A percentile compares a stretch with the other conserved stretches of the same genome.
Conservation (phyloP, 2,329 filamentous ascomycete genomes). For the Colletotrichum lindemuthianum region DNA sequence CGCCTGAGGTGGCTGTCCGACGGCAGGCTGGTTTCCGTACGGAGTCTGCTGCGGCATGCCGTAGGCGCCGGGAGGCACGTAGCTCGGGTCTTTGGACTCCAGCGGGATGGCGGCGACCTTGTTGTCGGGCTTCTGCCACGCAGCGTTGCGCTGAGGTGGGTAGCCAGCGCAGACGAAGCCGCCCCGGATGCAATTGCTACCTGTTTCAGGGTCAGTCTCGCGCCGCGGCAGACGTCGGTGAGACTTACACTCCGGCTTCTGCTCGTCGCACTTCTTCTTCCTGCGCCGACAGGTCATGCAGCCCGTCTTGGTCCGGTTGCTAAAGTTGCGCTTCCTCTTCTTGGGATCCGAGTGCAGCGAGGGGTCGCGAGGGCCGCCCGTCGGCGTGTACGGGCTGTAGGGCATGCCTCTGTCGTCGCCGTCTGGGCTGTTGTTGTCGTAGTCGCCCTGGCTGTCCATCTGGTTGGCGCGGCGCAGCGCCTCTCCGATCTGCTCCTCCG, state of each 20-base stretch:
- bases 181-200: constrained; percentile 89
- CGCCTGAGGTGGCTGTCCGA: constrained; percentile 37
- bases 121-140: constrained; percentile 80
- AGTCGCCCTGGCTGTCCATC: constrained; percentile 57
- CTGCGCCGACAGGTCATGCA: constrained; percentile 91
- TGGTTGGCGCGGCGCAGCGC: constrained; percentile 57
- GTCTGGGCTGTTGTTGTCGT: constrained; percentile 64
- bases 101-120: constrained; percentile 77
- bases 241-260: constrained; percentile 88
- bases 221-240: neutral
- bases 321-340: constrained; percentile 84
- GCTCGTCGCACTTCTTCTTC: constrained; percentile 99
- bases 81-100: constrained; percentile 82
- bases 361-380: constrained; percentile 53
- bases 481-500: constrained; percentile 61
- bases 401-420: constrained; percentile 59
- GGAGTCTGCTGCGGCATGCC: constrained; percentile 63
- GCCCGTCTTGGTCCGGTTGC: constrained; percentile 94
- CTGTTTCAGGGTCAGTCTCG: constrained; percentile 53
- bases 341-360: constrained; percentile 70
- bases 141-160: constrained; percentile 76
- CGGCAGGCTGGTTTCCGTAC: constrained; percentile 47
- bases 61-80: constrained; percentile 70
- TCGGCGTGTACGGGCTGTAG: constrained; percentile 54
- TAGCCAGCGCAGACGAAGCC: constrained; percentile 94